These are phyloP conservation scores for Sporisorium graminicola DNA, from an alignment of 1,284 basidiomycete genomes.

Conservation along the genomic window DNA sequence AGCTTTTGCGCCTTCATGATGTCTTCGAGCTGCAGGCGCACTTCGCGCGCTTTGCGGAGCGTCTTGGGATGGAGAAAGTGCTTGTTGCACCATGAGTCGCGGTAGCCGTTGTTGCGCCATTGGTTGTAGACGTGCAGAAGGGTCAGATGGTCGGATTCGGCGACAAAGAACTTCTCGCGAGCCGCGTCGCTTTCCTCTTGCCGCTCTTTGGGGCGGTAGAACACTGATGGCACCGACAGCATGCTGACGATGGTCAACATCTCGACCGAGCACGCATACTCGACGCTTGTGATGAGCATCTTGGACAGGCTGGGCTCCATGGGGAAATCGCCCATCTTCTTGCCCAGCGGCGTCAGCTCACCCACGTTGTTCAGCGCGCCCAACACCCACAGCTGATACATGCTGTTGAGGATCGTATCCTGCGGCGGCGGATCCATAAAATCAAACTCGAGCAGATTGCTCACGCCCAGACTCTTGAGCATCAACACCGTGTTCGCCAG, in stretches of 20 bases:
- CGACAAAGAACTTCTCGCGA: conserved; percentile 97
- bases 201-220: conserved; percentile 93
- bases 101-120: conserved; percentile 91
- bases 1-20: conserved; percentile 99
- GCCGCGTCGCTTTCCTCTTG: conserved; percentile 97
- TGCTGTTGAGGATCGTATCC: conserved; percentile 79
- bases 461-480: conserved; percentile 93
- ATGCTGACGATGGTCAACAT: conserved; percentile 99
- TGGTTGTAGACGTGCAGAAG: conserved; percentile 96
- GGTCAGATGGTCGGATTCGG: conserved; percentile 96
- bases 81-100: conserved; percentile 91
- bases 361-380: conserved; percentile 97
- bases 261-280: conserved; percentile 91
- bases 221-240: conserved; percentile 92
- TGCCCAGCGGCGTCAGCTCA: conserved; percentile 89
- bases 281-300: conserved; percentile 95
- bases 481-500: conserved; percentile 94
- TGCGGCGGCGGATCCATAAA: conserved; percentile 94
- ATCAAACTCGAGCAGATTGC: conserved; percentile 96
- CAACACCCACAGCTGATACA: conserved; percentile 99
- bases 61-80: conserved; percentile 98
- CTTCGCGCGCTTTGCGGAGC: conserved; percentile 93
- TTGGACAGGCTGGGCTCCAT: conserved; percentile 90
- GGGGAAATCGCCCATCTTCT: conserved; percentile 95
- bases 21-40: conserved; percentile 94